Conservation (phyloP, 805 yeast species). For the Ogataea naganishii region DNA sequence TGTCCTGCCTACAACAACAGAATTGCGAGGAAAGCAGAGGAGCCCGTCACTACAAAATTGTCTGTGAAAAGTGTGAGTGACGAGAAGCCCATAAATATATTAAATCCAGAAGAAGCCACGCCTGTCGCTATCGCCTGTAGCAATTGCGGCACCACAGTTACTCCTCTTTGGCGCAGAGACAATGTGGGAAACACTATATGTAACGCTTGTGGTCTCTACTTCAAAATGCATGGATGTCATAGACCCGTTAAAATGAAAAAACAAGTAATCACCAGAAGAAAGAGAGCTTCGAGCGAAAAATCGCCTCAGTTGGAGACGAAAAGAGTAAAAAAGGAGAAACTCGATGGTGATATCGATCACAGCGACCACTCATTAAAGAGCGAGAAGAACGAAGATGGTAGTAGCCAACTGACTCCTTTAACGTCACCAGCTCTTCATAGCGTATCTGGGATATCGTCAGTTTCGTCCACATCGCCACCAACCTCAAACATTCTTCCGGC, state of each 20-base stretch:
- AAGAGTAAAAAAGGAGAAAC: background rate
- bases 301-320: conserved; percentile 12
- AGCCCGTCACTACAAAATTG: conserved; percentile 2
- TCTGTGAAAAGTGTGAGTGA: background rate
- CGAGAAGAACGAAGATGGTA: too few relatives aligned
- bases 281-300: too few relatives aligned
- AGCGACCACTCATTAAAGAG: background rate
- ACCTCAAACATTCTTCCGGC: too few relatives aligned
- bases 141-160: conserved; percentile 77
- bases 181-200: conserved; percentile 77
- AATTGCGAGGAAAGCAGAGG: conserved; percentile 16
- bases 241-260: conserved; percentile 72
- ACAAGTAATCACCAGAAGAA: conserved; percentile 66
- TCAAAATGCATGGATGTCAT: conserved; percentile 64
- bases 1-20: conserved; percentile 82
- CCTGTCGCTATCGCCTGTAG: conserved; percentile 66
- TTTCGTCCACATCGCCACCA: too few relatives aligned
- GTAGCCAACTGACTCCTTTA: too few relatives aligned
- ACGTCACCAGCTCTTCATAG: too few relatives aligned
- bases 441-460: too few relatives aligned
- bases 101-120: conserved; percentile 16
- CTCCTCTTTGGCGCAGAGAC: conserved; percentile 84
- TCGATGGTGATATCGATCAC: conserved; percentile 8
- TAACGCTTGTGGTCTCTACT: conserved; percentile 82
- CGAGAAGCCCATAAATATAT: background rate